These are phyloP conservation scores for Globisporangium canariense DNA, from an alignment of 352 stramenopile genomes.

Conservation along the genomic window DNA sequence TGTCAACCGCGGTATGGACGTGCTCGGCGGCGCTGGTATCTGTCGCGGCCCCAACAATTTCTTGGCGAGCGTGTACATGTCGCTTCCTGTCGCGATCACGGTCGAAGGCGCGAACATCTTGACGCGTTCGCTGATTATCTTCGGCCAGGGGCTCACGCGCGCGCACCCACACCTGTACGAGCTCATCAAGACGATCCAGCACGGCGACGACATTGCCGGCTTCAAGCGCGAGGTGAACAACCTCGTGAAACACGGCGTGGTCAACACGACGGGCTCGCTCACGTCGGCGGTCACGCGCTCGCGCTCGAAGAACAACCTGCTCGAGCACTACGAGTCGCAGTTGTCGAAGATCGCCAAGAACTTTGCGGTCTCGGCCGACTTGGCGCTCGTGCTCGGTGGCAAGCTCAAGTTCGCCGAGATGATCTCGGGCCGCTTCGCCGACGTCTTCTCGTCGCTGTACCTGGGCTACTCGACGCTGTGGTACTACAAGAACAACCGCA, in stretches of 20 bases:
- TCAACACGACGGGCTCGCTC: slow-evolving; percentile 91
- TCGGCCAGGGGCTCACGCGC: slow-evolving; percentile 96
- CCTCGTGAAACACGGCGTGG: slow-evolving; percentile 91
- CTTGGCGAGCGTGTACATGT: slow-evolving; percentile 95
- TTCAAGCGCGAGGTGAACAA: slow-evolving; percentile 95
- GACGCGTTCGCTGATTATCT: slow-evolving; percentile 97
- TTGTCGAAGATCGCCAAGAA: slow-evolving; percentile 95
- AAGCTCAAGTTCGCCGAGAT: slow-evolving; percentile 99
- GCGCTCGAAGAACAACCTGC: slow-evolving; percentile 90
- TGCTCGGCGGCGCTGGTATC: slow-evolving; percentile 96
- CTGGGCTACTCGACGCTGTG: slow-evolving; percentile 97
- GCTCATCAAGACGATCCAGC: slow-evolving; percentile 96
- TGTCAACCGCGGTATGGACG: slow-evolving; percentile 97
- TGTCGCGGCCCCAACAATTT: slow-evolving; percentile 97
- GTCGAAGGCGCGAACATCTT: slow-evolving; percentile 98
- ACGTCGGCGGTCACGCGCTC: slow-evolving; percentile 87
- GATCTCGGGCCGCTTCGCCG: slow-evolving; percentile 94
- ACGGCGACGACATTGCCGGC: slow-evolving; percentile 90
- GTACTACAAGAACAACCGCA: slow-evolving; percentile 94
- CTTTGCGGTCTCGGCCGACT: slow-evolving; percentile 95
- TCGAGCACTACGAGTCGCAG: slow-evolving; percentile 96
- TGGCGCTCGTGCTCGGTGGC: slow-evolving; percentile 95
- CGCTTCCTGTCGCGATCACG: slow-evolving; percentile 96
- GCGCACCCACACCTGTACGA: slow-evolving; percentile 97
- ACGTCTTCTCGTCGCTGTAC: slow-evolving; percentile 97